phyloP scores from a whole-genome alignment of 805 yeast species.

The Dipodascus albidus region DNA sequence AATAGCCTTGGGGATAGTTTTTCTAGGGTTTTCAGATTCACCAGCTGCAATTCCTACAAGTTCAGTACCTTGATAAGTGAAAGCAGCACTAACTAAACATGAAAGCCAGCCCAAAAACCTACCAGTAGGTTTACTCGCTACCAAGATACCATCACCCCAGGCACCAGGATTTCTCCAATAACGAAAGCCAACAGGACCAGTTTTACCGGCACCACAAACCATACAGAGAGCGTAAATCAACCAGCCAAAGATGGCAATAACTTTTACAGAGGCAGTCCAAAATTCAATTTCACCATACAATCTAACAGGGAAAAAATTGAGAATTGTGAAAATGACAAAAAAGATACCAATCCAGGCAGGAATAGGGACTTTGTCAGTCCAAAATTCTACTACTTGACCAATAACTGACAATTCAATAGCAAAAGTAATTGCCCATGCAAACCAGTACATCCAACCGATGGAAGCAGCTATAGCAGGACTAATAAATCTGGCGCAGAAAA shows the following conservation, averaged over 20 bases:
- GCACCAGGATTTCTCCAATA: conserved; percentile 29
- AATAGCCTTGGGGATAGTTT: conserved; percentile 54
- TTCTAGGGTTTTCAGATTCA: conserved; percentile 55
- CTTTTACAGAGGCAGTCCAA: conserved; percentile 55
- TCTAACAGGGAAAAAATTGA: conserved; percentile 36
- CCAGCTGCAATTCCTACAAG: conserved; percentile 61
- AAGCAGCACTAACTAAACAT: conserved; percentile 60
- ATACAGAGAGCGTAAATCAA: conserved; percentile 48
- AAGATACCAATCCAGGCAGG: conserved; percentile 60
- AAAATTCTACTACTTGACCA: conserved; percentile 64
- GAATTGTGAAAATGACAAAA: conserved; percentile 33
- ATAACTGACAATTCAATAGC: conserved; percentile 80
- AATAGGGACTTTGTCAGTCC: conserved; percentile 68
- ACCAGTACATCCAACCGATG: conserved; percentile 74
- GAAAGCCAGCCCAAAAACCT: conserved; percentile 57
- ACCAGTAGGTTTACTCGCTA: conserved; percentile 33
- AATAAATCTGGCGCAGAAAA: conserved; percentile 63
- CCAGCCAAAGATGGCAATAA: conserved; percentile 55
- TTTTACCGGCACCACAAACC: conserved; percentile 40
- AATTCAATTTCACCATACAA: conserved; percentile 44
- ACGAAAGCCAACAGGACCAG: conserved; percentile 31
- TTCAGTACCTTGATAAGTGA: conserved; percentile 63
- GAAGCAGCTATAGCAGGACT: conserved; percentile 65
- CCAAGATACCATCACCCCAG: conserved; percentile 3
- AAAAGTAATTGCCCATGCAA: conserved; percentile 61